Evolutionary conservation across 805 yeast species (phyloP).

Genomic region (Tetrapisispora arboricola): DNA sequence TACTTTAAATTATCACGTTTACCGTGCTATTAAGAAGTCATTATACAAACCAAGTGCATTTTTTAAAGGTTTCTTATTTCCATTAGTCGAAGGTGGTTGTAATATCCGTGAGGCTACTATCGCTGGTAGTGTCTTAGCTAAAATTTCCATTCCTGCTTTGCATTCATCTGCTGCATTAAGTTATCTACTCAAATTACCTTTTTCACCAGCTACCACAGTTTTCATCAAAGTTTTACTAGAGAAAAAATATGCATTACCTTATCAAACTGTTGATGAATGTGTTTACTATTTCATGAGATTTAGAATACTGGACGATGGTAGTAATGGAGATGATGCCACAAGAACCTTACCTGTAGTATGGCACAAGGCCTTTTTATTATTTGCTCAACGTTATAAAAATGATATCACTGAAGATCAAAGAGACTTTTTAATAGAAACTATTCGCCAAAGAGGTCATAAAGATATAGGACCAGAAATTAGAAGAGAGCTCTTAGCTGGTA

Average conservation of each 20-base stretch:
- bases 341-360: constrained; percentile 78
- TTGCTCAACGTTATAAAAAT: constrained; percentile 92
- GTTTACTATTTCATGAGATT: constrained; percentile 92
- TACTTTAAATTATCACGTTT: constrained; percentile 81
- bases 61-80: constrained; percentile 91
- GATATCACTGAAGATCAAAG: constrained; percentile 98
- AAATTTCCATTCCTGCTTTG: constrained; percentile 84
- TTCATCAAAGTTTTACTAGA: constrained; percentile 84
- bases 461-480: constrained; percentile 90
- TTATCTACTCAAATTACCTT: constrained; percentile 71
- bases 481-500: constrained; percentile 84
- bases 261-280: constrained; percentile 87
- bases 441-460: constrained; percentile 80
- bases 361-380: constrained; percentile 92
- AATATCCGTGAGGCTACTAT: constrained; percentile 89
- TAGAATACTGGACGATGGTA: constrained; percentile 44
- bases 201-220: constrained; percentile 79
- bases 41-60: constrained; percentile 96
- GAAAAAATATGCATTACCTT: constrained; percentile 93
- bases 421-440: constrained; percentile 83
- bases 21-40: constrained; percentile 84
- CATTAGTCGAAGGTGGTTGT: constrained; percentile 81
- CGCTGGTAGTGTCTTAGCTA: constrained; percentile 82
- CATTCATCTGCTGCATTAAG: constrained; percentile 95
- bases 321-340: constrained; percentile 33